These are phyloP conservation scores for Hordeum marinum DNA, from an alignment of 176 grass and related monocot genomes.

Conservation along the genomic window DNA sequence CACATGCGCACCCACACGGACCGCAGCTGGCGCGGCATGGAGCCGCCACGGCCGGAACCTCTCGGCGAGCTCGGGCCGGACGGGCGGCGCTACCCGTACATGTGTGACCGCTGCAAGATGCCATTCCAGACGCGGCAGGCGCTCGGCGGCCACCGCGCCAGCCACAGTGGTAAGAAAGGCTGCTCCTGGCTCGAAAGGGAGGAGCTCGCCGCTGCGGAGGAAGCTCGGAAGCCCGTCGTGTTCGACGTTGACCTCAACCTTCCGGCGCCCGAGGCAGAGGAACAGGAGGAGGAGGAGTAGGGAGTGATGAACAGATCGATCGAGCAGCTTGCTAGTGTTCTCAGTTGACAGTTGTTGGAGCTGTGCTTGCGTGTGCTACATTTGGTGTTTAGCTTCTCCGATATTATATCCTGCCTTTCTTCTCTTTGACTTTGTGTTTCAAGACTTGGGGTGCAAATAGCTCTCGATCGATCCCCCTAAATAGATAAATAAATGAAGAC, in stretches of 20 bases:
- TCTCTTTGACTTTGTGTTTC: neutral
- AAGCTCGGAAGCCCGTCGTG: neutral
- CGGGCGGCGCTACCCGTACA: conserved; percentile 26
- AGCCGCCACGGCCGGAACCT: neutral
- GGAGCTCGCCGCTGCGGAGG: neutral
- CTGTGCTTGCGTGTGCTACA: neutral
- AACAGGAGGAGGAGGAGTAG: neutral
- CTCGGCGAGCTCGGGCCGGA: neutral
- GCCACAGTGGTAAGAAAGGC: conserved; percentile 52
- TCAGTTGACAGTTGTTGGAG: neutral
- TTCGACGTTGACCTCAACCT: conserved; percentile 41
- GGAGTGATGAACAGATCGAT: neutral
- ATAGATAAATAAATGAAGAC: too few species aligned
- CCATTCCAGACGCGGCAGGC: conserved; percentile 53
- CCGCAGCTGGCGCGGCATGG: conserved; percentile 52
- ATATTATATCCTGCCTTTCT: neutral
- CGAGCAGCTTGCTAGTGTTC: conserved; percentile 6
- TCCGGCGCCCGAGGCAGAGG: neutral
- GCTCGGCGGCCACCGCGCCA: conserved; percentile 72
- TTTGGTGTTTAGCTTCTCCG: neutral
- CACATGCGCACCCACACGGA: conserved; percentile 59
- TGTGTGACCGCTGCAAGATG: conserved; percentile 30
- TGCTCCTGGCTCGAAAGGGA: conserved; percentile 44
- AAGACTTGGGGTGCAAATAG: too few species aligned
- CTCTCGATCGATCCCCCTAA: too few species aligned